A percentile compares a stretch with the other conserved stretches of the same genome.
phyloP scores from a whole-genome alignment of 1,139 yeast genomes.

The Yamadazyma triangularis region DNA sequence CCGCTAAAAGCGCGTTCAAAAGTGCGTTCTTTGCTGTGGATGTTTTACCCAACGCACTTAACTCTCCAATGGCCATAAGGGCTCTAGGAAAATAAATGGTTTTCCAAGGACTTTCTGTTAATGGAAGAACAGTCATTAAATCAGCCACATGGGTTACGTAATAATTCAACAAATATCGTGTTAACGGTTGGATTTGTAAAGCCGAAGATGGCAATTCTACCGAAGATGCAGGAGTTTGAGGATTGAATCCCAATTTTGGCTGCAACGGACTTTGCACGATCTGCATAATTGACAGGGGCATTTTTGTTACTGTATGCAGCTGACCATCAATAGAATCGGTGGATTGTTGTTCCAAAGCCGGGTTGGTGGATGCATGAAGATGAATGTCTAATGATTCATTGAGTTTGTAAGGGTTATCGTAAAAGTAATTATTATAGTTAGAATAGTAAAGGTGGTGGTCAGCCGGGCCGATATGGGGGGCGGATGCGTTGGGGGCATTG shows the following conservation, averaged over 20 bases:
- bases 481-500: conserved; percentile 14
- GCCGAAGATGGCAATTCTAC: conserved; percentile 57
- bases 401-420: conserved; percentile 39
- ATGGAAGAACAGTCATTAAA: conserved; percentile 80
- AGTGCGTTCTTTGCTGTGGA: conserved; percentile 75
- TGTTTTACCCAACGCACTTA: conserved; percentile 69
- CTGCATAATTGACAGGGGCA: conserved; percentile 45
- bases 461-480: conserved; percentile 31
- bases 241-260: conserved; percentile 40
- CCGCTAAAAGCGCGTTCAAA: conserved; percentile 75
- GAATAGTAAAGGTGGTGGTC: conserved; percentile 36
- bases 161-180: conserved; percentile 66
- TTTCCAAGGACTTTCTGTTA: conserved; percentile 84
- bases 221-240: conserved; percentile 16
- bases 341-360: too few species aligned
- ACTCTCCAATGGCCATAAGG: conserved; percentile 73
- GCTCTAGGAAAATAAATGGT: conserved; percentile 82
- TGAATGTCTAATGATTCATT: conserved; percentile 43
- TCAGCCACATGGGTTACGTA: conserved; percentile 81
- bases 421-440: conserved; percentile 38
- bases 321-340: conserved; percentile 38
- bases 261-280: conserved; percentile 43
- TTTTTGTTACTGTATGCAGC: conserved; percentile 32
- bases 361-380: too few species aligned
- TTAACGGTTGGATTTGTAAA: conserved; percentile 58